Evolutionary conservation across 306 rosid genomes (phyloP), one percentile per base, ranked within the genome.

Genomic region (Rubus parviflorus): DNA sequence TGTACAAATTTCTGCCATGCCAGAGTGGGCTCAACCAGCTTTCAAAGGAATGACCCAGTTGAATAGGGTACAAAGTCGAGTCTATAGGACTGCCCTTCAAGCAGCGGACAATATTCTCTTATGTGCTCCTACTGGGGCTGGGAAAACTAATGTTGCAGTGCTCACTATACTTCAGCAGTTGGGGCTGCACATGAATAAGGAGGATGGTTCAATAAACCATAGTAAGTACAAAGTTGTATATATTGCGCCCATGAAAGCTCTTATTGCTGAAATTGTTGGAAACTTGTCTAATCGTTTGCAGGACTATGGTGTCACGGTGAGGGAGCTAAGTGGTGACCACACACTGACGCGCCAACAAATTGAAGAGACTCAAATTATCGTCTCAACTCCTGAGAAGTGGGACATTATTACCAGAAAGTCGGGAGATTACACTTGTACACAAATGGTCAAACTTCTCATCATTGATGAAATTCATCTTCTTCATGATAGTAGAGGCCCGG

Each of bases 221-320:
- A 79, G 71, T 76, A 88, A 87, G 10, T 94, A 94, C 79, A 94
- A 94, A 76, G 89, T 94, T 75, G 97, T 92, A 35, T 92, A 94
- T 80, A 97, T 94, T 80, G 98, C 98, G 0, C 98, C 98, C 20
- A 94, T 92, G 98, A 94, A 94, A 88, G 98, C 97, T 45, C 98
- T 94, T 75, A 97, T 94, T 23, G 94, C 98, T 46, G 98, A 94
- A 84, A 92, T 94, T 63, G 98, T 94, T 75, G 98, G 97, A 47
- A 90, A 94, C 84, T 76, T 94, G 77, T 90, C 98, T 71, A 90
- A 94, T 72, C 88, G 97, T 56, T 83, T 94, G 90, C 92, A 94
- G 89, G 88, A 92, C 10, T 91, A 88, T 77, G 93, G 86, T 78
- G 93, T 94, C 68, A 91, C 72, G 25, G 98, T 94, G 52, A 88